These are phyloP conservation scores for Coccomyxa subellipsoidea DNA, from an alignment of 163 green algal genomes.

Conservation along the genomic window DNA sequence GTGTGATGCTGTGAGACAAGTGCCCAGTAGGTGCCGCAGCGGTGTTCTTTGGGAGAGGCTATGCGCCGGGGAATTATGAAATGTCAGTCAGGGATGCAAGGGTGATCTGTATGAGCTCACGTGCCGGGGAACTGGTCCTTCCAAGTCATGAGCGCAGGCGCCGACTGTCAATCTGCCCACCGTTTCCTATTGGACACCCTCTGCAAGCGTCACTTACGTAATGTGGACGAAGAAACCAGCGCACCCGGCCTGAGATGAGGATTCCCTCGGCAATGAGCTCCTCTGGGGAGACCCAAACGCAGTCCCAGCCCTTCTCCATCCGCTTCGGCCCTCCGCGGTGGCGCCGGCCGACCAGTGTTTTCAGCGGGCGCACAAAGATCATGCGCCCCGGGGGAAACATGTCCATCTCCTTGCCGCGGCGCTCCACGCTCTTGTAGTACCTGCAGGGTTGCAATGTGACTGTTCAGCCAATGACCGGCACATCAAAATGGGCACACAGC, in stretches of 20 bases:
- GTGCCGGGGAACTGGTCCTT: too few relatives aligned
- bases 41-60: too few relatives aligned
- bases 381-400: slow-evolving; percentile 49
- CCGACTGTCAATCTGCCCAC: background rate
- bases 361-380: slow-evolving; percentile 49
- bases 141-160: too few relatives aligned
- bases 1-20: too few relatives aligned
- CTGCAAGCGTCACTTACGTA: background rate
- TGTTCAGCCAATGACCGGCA: background rate
- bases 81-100: too few relatives aligned
- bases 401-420: slow-evolving; percentile 14
- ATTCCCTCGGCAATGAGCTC: slow-evolving; percentile 36
- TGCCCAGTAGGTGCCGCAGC: too few relatives aligned
- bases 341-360: slow-evolving; percentile 15
- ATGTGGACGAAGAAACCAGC: background rate
- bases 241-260: slow-evolving; percentile 26
- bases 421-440: slow-evolving; percentile 21
- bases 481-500: too few relatives aligned
- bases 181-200: background rate
- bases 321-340: background rate
- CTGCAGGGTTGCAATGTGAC: background rate
- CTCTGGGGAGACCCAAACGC: slow-evolving; percentile 30
- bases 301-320: slow-evolving; percentile 26
- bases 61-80: too few relatives aligned
- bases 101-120: too few relatives aligned